phyloP scores from a whole-genome alignment of 202 grass and related monocot genomes.

The Carex arenaria region DNA sequence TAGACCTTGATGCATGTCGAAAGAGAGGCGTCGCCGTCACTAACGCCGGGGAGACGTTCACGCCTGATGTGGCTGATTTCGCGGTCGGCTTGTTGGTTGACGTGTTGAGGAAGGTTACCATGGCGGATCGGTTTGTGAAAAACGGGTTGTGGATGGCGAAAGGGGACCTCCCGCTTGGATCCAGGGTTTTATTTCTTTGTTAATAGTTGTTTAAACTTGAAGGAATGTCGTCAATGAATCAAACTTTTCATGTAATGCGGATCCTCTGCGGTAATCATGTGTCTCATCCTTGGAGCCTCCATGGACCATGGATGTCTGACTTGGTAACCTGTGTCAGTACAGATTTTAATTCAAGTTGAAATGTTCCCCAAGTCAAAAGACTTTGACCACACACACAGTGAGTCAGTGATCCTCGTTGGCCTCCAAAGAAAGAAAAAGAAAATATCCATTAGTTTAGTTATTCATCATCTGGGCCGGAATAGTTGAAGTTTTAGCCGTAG shows the following conservation, averaged over 20 bases:
- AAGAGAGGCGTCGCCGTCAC: conserved; percentile 38
- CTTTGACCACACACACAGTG: too few relatives aligned
- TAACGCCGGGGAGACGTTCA: conserved; percentile 31
- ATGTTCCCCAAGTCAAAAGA: too few relatives aligned
- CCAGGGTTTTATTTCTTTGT: conserved; percentile 4
- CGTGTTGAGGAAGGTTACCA: conserved; percentile 35
- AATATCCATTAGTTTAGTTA: not conserved
- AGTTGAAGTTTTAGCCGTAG: not conserved
- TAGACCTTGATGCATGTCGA: conserved; percentile 49
- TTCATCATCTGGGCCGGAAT: not conserved
- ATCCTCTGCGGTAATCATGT: too few relatives aligned
- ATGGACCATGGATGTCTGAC: too few relatives aligned
- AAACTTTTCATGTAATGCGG: too few relatives aligned
- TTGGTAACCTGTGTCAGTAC: too few relatives aligned
- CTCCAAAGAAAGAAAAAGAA: not conserved
- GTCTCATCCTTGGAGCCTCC: too few relatives aligned
- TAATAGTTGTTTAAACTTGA: not conserved
- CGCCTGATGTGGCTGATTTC: conserved; percentile 35
- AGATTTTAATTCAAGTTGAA: too few relatives aligned
- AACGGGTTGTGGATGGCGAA: conserved; percentile 20
- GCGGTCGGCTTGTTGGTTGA: conserved; percentile 45
- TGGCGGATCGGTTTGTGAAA: conserved; percentile 26
- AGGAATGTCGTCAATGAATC: not conserved
- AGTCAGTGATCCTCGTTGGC: too few relatives aligned
- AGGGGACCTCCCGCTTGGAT: conserved; percentile 21